Conservation (phyloP, 305 asterid genomes). For the Salvia sclarea region DNA sequence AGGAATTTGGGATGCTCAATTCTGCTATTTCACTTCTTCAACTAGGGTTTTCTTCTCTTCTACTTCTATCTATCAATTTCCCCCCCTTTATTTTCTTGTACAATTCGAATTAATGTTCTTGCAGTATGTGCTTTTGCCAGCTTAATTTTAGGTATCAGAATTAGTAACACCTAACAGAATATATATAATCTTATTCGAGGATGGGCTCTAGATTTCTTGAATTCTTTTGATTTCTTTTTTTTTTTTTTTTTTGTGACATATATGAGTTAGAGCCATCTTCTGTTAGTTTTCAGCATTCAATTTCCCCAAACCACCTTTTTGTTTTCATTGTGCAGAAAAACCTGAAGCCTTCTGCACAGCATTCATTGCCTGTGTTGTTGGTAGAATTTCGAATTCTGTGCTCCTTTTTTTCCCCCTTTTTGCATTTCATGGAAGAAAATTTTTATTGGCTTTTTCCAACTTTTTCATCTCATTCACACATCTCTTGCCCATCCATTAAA, state of each 20-base stretch:
- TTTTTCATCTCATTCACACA: not conserved
- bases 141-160: not conserved
- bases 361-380: conserved; percentile 25
- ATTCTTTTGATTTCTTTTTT: not conserved
- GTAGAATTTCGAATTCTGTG: conserved; percentile 37
- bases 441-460: not conserved
- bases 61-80: not conserved
- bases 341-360: conserved; percentile 36
- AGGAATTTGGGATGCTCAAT: conserved; percentile 1
- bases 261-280: not conserved
- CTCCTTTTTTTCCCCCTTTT: not conserved
- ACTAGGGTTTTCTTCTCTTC: conserved; percentile 25
- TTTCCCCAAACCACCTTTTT: conserved; percentile 34
- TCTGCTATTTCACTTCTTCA: not conserved
- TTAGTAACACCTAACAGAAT: too few species aligned
- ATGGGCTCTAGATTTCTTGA: not conserved
- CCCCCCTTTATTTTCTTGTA: not conserved
- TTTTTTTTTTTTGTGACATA: not conserved
- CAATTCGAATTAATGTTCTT: not conserved
- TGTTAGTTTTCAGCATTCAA: conserved; percentile 31
- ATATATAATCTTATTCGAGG: not conserved
- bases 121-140: not conserved
- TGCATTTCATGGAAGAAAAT: conserved; percentile 27
- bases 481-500: conserved; percentile 24
- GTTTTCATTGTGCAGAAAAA: conserved; percentile 39